These are phyloP conservation scores for Salvia miltiorrhiza DNA, from an alignment of 257 asterid species.

Conservation along the genomic window DNA sequence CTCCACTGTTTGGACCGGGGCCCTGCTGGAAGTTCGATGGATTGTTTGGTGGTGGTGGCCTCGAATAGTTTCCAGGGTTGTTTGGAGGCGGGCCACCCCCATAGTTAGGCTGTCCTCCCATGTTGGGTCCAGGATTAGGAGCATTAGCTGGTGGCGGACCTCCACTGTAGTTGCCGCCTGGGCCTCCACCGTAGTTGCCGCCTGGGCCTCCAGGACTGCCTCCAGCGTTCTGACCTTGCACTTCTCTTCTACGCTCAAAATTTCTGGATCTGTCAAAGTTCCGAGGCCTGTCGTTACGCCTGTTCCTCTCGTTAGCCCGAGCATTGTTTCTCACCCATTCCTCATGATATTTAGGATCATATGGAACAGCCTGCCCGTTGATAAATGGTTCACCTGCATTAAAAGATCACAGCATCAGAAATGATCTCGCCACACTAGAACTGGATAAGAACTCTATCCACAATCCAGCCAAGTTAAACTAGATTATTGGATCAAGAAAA, in stretches of 20 bases:
- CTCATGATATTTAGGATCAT: slow-evolving; percentile 88
- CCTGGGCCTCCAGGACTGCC: slow-evolving; percentile 29
- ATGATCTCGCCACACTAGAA: background rate
- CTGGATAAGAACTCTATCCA: background rate
- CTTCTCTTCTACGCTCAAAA: slow-evolving; percentile 52
- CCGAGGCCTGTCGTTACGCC: slow-evolving; percentile 82
- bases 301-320: slow-evolving; percentile 75
- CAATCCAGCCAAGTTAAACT: background rate
- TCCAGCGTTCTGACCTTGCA: slow-evolving; percentile 37
- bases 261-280: slow-evolving; percentile 68
- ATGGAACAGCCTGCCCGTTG: slow-evolving; percentile 95
- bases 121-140: slow-evolving; percentile 33
- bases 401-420: slow-evolving; percentile 2
- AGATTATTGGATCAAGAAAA: background rate
- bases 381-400: slow-evolving; percentile 90
- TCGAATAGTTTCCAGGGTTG: slow-evolving; percentile 30
- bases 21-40: slow-evolving; percentile 30
- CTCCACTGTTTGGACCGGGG: slow-evolving; percentile 28
- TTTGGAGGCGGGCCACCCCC: slow-evolving; percentile 27
- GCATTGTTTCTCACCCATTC: slow-evolving; percentile 96
- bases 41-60: slow-evolving; percentile 24
- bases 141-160: slow-evolving; percentile 22
- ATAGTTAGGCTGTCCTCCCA: slow-evolving; percentile 35
- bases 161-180: slow-evolving; percentile 26
- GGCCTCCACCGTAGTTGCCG: slow-evolving; percentile 28